A percentile compares a stretch with the other conserved stretches of the same genome.
phyloP scores from a whole-genome alignment of 768 basidiomycete species.

The Tephrocybe sp. region DNA sequence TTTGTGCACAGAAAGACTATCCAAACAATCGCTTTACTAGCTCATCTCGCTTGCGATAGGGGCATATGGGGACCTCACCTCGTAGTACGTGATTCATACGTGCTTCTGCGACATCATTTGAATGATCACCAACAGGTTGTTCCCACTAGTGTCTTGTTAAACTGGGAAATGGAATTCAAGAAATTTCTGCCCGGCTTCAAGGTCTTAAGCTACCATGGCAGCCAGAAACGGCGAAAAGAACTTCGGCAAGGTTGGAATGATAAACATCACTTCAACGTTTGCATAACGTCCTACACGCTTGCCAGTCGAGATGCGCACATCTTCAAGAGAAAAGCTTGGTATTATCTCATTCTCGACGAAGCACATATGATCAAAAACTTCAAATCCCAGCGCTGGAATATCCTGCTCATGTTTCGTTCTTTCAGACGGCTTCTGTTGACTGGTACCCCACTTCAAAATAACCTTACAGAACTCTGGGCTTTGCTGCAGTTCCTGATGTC shows the following conservation, averaged over 20 bases:
- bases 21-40: conserved; percentile 92
- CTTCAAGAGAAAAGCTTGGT: conserved; percentile 92
- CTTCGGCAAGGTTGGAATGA: conserved; percentile 90
- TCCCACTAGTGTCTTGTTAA: conserved; percentile 91
- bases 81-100: conserved; percentile 49
- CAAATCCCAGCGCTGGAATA: conserved; percentile 92
- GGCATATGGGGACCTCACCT: conserved; percentile 94
- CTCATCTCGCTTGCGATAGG: conserved; percentile 87
- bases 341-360: conserved; percentile 95
- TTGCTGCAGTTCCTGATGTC: conserved; percentile 94
- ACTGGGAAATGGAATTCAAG: conserved; percentile 98
- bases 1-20: conserved; percentile 76
- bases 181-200: conserved; percentile 91
- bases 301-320: conserved; percentile 90
- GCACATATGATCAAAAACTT: conserved; percentile 99
- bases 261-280: conserved; percentile 88
- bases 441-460: conserved; percentile 96
- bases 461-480: conserved; percentile 94
- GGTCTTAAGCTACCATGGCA: conserved; percentile 88
- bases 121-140: conserved; percentile 57
- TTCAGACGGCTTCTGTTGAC: conserved; percentile 88
- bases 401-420: conserved; percentile 83
- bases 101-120: conserved; percentile 1
- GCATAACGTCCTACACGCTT: conserved; percentile 91
- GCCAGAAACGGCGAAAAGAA: conserved; percentile 85